A percentile compares a stretch with the other conserved stretches of the same genome.
phyloP scores from a whole-genome alignment of 2,329 filamentous ascomycete genomes.

The Penicillium palitans region DNA sequence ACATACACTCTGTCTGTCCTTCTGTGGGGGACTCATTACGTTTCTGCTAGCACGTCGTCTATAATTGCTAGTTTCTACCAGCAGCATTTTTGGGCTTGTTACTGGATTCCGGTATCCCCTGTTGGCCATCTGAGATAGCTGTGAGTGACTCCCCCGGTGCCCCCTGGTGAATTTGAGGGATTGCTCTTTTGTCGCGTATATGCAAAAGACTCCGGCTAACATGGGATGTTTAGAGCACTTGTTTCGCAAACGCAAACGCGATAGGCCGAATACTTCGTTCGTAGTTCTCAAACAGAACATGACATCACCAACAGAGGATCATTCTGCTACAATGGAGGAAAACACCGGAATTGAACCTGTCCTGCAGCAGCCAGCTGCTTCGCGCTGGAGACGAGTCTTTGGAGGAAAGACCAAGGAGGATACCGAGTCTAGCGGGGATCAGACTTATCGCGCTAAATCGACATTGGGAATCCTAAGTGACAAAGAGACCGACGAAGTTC shows the following conservation, averaged over 20 bases:
- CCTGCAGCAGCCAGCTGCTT: not conserved
- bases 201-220: not conserved
- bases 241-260: not conserved
- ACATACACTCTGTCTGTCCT: not conserved
- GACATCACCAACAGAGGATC: slow-evolving; percentile 5
- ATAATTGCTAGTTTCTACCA: not conserved
- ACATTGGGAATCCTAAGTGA: slow-evolving; percentile 82
- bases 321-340: slow-evolving; percentile 1
- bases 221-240: not conserved
- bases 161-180: too few relatives aligned
- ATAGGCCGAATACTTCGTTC: not conserved
- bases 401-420: slow-evolving; percentile 6
- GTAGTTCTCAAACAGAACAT: slow-evolving; percentile 1
- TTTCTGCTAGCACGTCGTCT: not conserved
- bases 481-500: slow-evolving; percentile 78
- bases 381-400: slow-evolving; percentile 26
- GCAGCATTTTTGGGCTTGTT: slow-evolving; percentile 3
- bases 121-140: not conserved
- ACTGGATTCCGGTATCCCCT: not conserved
- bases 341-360: not conserved
- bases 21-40: not conserved
- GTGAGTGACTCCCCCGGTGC: not conserved
- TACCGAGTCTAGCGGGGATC: slow-evolving; percentile 15
- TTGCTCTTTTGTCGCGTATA: not conserved
- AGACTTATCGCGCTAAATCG: slow-evolving; percentile 47